Base-by-base conservation (phyloP, 306 rosid genomes). In the Fagus sylvatica region DNA sequence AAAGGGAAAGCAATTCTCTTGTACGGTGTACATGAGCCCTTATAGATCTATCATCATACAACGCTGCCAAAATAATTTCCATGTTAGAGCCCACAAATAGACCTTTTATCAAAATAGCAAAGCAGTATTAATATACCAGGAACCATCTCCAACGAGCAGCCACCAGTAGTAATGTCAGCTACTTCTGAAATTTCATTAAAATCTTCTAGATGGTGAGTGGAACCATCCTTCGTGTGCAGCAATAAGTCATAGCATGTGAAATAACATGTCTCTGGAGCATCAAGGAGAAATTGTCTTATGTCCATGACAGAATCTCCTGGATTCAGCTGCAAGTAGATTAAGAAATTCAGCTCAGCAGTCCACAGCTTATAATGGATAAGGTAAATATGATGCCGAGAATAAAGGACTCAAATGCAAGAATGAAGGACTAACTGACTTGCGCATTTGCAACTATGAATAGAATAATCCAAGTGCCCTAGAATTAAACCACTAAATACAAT, bases 301-400 rank as follows among this genome's bases (percentile, higher is more conserved):
- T 96, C 99, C 96, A 93, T 90, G 40, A 96, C 98, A 81, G 99
- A 93, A 74, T 96, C 98, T 80, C 97, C 98, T 2, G 99, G 99
- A 80, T 90, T 96, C 87, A 96, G 87, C 99, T 96, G 92, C 74
- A 72, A 65, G 78, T 62, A 67, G 75, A 83, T 75, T 59, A 17
- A 69, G 84, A 49, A 74, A 67, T 69, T 85, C 55, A 78, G 81
- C 70, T 85, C 60, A 75, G 83, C 70, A 62, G 34, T 69, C 30
- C 5, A 30, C 41, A 70, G 67, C 72, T 48, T 53, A 73, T 72
- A 12, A 42, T 36, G 39, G 64, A 51, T 67, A 32, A 37, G 19
- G 51, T 36, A 74, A 75, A 48, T 37, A 61, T 8, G 5, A 65
- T 39, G 7, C 71, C 49, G 37, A 17, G 6, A 40, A 65, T 65